A percentile compares a stretch with the other conserved stretches of the same genome.
phyloP scores from a whole-genome alignment of 257 asterid genomes.

The Solanum rostratum region DNA sequence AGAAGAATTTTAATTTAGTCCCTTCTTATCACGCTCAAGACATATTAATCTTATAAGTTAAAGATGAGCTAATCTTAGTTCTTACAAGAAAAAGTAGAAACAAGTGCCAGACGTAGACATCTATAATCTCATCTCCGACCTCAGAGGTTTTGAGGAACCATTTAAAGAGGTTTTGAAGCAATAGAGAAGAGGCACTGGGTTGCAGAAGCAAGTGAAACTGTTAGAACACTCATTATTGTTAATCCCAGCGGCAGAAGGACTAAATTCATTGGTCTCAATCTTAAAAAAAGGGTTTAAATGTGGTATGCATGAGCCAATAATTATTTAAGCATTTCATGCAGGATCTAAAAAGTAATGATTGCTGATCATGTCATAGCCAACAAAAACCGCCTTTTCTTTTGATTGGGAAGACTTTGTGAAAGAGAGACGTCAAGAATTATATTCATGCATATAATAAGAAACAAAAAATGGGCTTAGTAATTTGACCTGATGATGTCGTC shows the following conservation, averaged over 20 bases:
- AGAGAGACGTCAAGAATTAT: not conserved
- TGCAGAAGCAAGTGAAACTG: not conserved
- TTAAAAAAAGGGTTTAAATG: not conserved
- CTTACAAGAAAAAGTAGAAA: not conserved
- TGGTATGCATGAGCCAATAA: not conserved
- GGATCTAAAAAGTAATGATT: not conserved
- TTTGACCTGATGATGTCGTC: constrained; percentile 45
- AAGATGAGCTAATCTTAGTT: not conserved
- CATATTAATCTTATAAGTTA: not conserved
- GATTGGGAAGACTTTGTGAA: not conserved
- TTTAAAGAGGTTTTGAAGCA: not conserved
- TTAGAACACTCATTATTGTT: not conserved
- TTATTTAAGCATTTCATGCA: not conserved
- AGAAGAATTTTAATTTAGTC: not conserved
- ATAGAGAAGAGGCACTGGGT: not conserved
- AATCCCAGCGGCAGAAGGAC: not conserved
- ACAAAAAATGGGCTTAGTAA: not conserved
- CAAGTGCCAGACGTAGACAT: not conserved
- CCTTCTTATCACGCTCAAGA: not conserved
- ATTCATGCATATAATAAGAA: not conserved
- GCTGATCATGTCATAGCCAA: not conserved
- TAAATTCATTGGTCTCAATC: not conserved
- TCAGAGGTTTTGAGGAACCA: not conserved
- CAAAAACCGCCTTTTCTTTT: not conserved
- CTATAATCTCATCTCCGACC: not conserved